These are phyloP conservation scores for Turnera subulata DNA, from an alignment of 345 rosid species.

Conservation along the genomic window DNA sequence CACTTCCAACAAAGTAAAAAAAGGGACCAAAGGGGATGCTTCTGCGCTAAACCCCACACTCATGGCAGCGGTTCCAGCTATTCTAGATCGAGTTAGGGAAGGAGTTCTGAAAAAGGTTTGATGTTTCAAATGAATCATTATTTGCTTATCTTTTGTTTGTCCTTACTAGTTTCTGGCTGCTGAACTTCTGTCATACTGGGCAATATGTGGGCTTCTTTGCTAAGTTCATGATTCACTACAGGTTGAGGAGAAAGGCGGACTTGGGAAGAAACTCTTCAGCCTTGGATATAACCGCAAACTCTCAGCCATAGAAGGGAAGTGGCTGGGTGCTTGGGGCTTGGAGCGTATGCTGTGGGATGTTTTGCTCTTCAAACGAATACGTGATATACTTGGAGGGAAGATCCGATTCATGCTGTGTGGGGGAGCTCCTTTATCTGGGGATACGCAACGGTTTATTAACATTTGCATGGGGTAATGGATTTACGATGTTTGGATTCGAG, in stretches of 20 bases:
- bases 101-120: slow-evolving; percentile 78
- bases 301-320: slow-evolving; percentile 79
- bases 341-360: slow-evolving; percentile 73
- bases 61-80: slow-evolving; percentile 88
- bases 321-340: slow-evolving; percentile 91
- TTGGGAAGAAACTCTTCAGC: slow-evolving; percentile 60
- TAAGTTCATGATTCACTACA: slow-evolving; percentile 18
- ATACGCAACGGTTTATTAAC: slow-evolving; percentile 84
- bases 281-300: slow-evolving; percentile 63
- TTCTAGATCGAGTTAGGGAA: slow-evolving; percentile 76
- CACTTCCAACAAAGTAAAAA: slow-evolving; percentile 72
- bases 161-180: no score
- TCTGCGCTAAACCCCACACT: slow-evolving; percentile 71
- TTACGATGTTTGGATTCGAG: slow-evolving; percentile 5
- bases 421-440: slow-evolving; percentile 88
- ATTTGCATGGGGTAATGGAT: slow-evolving; percentile 77
- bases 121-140: not conserved
- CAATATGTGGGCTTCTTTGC: not conserved
- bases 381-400: slow-evolving; percentile 71
- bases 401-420: slow-evolving; percentile 75
- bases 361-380: slow-evolving; percentile 55
- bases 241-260: slow-evolving; percentile 83
- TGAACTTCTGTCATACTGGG: no score
- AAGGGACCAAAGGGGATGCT: slow-evolving; percentile 92
- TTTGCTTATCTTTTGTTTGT: no score